Conservation (phyloP, 140 eudicot species). For the Cichorium intybus region DNA sequence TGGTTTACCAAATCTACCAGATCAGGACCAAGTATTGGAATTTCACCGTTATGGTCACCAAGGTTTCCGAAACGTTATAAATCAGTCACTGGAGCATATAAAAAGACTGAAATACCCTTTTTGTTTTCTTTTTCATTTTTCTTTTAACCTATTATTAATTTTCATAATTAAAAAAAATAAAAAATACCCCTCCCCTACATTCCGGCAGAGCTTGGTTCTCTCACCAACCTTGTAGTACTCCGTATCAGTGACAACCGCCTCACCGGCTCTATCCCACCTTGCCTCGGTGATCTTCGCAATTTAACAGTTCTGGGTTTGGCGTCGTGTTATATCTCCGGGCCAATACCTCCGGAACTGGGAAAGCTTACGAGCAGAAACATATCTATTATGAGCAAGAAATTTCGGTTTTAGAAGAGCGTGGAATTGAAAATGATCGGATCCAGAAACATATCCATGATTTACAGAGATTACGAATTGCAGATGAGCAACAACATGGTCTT, state of each 20-base stretch:
- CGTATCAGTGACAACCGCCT: constrained; percentile 78
- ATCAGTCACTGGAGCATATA: no score
- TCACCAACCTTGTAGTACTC: constrained; percentile 48
- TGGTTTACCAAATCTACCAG: no score
- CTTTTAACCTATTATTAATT: no score
- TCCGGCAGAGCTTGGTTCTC: constrained; percentile 69
- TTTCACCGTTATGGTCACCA: no score
- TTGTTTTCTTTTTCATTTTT: no score
- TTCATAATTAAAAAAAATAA: no score
- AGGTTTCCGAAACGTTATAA: no score
- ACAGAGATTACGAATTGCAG: constrained; percentile 45
- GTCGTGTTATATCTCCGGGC: constrained; percentile 72
- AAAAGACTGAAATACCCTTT: no score
- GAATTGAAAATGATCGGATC: constrained; percentile 37
- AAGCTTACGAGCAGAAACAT: constrained; percentile 19
- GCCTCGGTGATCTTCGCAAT: constrained; percentile 49
- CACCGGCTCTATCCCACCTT: constrained; percentile 65
- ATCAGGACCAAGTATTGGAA: no score
- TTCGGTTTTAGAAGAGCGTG: constrained; percentile 28
- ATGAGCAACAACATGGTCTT: constrained; percentile 33
- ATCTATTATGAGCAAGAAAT: constrained; percentile 13
- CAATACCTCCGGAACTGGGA: constrained; percentile 69
- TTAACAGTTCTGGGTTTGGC: constrained; percentile 71
- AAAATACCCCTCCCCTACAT: no score
- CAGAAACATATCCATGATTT: constrained; percentile 72